Conservation (phyloP, 2,329 filamentous ascomycete genomes). For the Colletotrichum higginsianum region DNA sequence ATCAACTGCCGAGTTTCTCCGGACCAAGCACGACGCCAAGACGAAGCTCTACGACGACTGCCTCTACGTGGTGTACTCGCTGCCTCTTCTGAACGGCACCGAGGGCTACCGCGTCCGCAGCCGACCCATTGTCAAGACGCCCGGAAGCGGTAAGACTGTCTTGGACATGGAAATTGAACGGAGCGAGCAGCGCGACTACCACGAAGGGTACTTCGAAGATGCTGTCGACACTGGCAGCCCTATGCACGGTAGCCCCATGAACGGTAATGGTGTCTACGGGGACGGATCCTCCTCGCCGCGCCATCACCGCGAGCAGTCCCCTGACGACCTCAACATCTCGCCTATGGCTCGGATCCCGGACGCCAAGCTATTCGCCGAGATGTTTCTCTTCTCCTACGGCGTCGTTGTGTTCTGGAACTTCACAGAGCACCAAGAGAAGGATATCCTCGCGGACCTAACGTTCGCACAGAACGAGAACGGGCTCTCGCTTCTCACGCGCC, state of each 20-base stretch:
- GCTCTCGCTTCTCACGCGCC: constrained; percentile 79
- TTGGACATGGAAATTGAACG: constrained; percentile 96
- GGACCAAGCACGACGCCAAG: constrained; percentile 88
- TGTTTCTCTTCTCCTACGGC: constrained; percentile 97
- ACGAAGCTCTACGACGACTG: constrained; percentile 99
- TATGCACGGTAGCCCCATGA: constrained; percentile 52
- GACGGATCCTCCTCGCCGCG: constrained; percentile 49
- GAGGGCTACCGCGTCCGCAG: constrained; percentile 92
- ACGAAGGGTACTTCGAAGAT: constrained; percentile 91
- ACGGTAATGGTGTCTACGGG: constrained; percentile 47
- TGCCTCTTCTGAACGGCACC: constrained; percentile 86
- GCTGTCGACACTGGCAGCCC: constrained; percentile 67
- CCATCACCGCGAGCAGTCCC: constrained; percentile 45
- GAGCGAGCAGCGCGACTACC: constrained; percentile 89
- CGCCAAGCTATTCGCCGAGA: constrained; percentile 87
- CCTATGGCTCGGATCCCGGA: constrained; percentile 75
- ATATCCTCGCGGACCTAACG: constrained; percentile 93
- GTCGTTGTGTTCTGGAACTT: constrained; percentile 99
- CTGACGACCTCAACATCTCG: constrained; percentile 61
- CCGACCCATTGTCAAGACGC: constrained; percentile 91
- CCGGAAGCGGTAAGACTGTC: constrained; percentile 89
- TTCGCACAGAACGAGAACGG: constrained; percentile 82
- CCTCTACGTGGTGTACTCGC: constrained; percentile 93
- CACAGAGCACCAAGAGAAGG: constrained; percentile 94
- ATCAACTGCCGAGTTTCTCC: constrained; percentile 88